Evolutionary conservation across 2,329 filamentous ascomycete genomes (phyloP).

Genomic region (Ophiostoma ulmi): DNA sequence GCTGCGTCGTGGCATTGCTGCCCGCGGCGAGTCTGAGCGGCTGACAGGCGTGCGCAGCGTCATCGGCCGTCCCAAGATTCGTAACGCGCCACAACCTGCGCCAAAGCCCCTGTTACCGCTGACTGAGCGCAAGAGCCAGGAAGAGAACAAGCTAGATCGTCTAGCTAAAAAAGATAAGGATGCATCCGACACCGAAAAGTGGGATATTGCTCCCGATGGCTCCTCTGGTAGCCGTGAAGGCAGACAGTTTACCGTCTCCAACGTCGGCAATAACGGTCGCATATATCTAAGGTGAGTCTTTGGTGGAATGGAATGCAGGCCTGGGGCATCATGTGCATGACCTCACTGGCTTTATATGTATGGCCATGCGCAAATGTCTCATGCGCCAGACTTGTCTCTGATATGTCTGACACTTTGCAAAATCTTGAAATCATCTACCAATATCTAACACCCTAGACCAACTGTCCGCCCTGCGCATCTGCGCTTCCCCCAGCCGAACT

Average conservation of each 20-base stretch:
- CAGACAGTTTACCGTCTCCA: slow-evolving; percentile 71
- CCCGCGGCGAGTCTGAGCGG: slow-evolving; percentile 20
- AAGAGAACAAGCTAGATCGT: slow-evolving; percentile 35
- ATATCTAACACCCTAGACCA: slow-evolving; percentile 41
- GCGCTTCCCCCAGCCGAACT: slow-evolving; percentile 56
- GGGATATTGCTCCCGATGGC: slow-evolving; percentile 56
- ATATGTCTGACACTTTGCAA: background rate
- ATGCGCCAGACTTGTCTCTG: background rate
- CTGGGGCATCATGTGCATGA: background rate
- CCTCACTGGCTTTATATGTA: background rate
- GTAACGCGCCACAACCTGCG: slow-evolving; percentile 29
- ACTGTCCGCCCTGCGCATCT: slow-evolving; percentile 57
- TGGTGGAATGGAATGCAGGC: slow-evolving; percentile 29
- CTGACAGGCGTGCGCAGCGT: slow-evolving; percentile 23
- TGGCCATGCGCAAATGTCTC: background rate
- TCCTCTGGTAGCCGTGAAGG: slow-evolving; percentile 58
- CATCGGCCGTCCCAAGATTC: slow-evolving; percentile 30
- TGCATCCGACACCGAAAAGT: slow-evolving; percentile 53
- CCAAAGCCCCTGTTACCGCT: slow-evolving; percentile 42
- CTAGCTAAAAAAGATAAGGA: slow-evolving; percentile 50
- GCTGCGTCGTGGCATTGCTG: slow-evolving; percentile 20
- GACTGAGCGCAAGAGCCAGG: slow-evolving; percentile 44
- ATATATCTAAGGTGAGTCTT: slow-evolving; percentile 68
- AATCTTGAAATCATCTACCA: background rate
- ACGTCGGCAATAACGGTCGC: slow-evolving; percentile 76